phyloP scores from a whole-genome alignment of 805 yeast species.

The Wickerhamomyces sydowiorum region DNA sequence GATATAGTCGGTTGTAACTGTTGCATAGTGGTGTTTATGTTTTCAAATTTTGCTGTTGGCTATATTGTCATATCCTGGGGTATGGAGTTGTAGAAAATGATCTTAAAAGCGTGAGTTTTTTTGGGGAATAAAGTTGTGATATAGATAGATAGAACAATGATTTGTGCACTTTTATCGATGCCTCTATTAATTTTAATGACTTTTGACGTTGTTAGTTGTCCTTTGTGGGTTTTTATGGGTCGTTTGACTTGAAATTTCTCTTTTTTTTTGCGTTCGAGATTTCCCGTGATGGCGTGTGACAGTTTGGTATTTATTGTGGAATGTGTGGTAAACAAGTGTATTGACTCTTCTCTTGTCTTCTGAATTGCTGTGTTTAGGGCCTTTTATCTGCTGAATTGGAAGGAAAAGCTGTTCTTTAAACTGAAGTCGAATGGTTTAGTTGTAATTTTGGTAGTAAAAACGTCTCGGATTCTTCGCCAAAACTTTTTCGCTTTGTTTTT shows the following conservation, averaged over 20 bases:
- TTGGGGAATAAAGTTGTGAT: neutral
- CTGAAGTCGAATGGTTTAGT: no score
- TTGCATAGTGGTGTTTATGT: slow-evolving; percentile 4
- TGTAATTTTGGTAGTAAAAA: no score
- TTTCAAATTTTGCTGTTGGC: neutral
- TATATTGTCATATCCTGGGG: neutral
- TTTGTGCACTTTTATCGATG: no score
- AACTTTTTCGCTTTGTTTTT: no score
- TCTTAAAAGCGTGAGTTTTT: neutral
- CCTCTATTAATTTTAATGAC: no score
- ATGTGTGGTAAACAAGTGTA: no score
- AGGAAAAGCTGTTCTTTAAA: no score
- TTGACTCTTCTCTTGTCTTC: no score
- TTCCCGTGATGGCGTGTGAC: neutral
- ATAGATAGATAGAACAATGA: neutral
- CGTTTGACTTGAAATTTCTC: neutral
- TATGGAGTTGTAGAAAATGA: neutral
- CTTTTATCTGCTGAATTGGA: no score
- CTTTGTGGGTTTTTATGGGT: neutral
- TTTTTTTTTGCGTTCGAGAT: neutral
- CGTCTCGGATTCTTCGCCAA: no score
- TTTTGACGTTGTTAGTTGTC: neutral
- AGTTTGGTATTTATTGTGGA: neutral
- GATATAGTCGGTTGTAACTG: slow-evolving; percentile 14
- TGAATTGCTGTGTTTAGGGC: no score